Base-by-base conservation (phyloP, 352 stramenopile genomes). In the Pythium coloratum region DNA sequence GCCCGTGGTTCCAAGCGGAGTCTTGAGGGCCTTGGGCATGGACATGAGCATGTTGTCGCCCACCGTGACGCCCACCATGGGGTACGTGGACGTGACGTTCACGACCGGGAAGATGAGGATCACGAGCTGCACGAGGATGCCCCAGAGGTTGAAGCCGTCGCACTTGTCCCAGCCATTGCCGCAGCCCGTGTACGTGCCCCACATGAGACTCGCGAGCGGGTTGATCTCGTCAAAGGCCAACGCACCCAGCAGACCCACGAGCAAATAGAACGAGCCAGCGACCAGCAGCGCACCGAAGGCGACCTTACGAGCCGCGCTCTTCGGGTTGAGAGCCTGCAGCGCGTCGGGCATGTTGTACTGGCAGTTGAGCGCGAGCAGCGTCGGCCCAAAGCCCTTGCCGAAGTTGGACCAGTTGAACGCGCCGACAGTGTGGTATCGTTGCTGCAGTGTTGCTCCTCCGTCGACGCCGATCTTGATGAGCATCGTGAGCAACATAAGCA, bases 271-370 rank as follows among this genome's bases (percentile, higher is more conserved):
- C 20, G 69, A 77, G 1, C 79, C 85, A 6, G 87, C 75, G 62
- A 94, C 82, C 8, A 88, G 57, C 36, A 95, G 69, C 34, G 85
- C 77, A 9, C 67, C 71, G 44, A 94, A 90, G 40, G 84, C 82
- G 33, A 94, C 82, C 24, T 78, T 72, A 36, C 84, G 82, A 16
- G 81, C 87, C 16, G 76, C 72, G 12, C 67, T 72, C 76, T 95
- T 95, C 24, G 78, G 77, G 49, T 90, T 71, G n/a, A 95, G 74
- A 44, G 84, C 81, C 76, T 95, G 86, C 36, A 95, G 68, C 26
- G 84, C 84, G 64, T 93, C 82, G 18, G 84, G 84, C 84, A 95
- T 93, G 73, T 93, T 93, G 80, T 92, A 93, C 71, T 95, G 86
- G 67, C 86, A 95, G 74, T 93, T 95, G 55, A 95, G 81, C 32